Evolutionary conservation across 2,329 filamentous ascomycete species (phyloP), one percentile per base, ranked within the genome.

Genomic region (Sclerotinia spermophila): DNA sequence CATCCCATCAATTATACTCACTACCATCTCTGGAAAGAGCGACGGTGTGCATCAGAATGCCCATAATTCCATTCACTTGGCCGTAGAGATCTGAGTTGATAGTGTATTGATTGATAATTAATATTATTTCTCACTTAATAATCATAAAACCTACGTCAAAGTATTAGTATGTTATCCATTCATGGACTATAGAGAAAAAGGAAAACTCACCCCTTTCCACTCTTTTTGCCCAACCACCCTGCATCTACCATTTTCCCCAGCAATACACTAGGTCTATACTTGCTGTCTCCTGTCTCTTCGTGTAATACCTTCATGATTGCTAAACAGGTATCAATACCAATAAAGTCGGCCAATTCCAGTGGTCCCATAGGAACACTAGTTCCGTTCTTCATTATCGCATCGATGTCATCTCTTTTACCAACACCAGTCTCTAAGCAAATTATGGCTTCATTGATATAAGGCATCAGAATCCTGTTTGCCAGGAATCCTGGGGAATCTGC

Each of bases 341-440:
- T 98, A 78, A 99, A 99, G 81, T 99, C 96, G 3, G 96, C 96
- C 77, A 99, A 83, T 78, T 94, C 90, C 75, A 99, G 84, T 15
- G 96, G 96, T 0, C 96, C 96, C 96, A 99, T 99, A 35, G 96
- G 96, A 55, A 99, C 96, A 79, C 97, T 97, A 33, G 96, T 99
- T 61, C 96, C 96, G 77, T 97, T 97, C 87, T 97, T 98, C 96
- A 99, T 99, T 77, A 99, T 99, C 74, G 87, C 90, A 79, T 99
- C 96, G 75, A 99, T 99, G 74, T 95, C 92, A 78, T 98, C 94
- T 76, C 92, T 91, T 74, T 88, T 87, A 27, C 96, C 96, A 0
- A 99, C 89, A 4, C 93, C 92, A 0, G 96, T 97, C 83, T 99
- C 96, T 21, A 99, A 85, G 81, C 96, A 99, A 74, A 97, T 95